Percentiles rank a stretch among this genome's conserved stretches.
These are phyloP conservation scores for Yarrowia sp. DNA, from an alignment of 805 yeast genomes.

Conservation along the genomic window DNA sequence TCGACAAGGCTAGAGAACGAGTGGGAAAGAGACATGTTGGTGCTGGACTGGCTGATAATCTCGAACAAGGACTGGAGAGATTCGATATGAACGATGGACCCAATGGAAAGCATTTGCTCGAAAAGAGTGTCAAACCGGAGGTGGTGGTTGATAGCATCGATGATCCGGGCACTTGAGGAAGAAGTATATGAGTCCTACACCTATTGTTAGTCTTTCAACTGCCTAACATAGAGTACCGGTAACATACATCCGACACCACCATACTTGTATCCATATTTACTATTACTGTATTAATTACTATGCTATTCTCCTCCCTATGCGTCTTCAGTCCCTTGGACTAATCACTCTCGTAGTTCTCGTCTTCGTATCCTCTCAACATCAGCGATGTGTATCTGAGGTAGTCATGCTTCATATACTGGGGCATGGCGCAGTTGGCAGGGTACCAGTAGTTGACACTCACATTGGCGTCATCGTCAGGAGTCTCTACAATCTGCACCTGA, in stretches of 20 bases:
- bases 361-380: constrained; percentile 44
- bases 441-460: constrained; percentile 51
- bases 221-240: too few relatives aligned
- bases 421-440: constrained; percentile 44
- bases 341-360: constrained; percentile 42
- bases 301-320: neutral
- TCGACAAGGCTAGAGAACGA: constrained; percentile 58
- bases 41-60: constrained; percentile 50
- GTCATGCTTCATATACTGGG: constrained; percentile 49
- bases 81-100: constrained; percentile 61
- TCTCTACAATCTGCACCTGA: constrained; percentile 48
- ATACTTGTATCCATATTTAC: too few relatives aligned
- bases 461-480: constrained; percentile 33
- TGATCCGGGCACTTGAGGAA: neutral
- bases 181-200: too few relatives aligned
- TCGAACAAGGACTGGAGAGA: constrained; percentile 51
- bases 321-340: neutral
- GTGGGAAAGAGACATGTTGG: constrained; percentile 68
- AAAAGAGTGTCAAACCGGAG: constrained; percentile 47
- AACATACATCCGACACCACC: too few relatives aligned
- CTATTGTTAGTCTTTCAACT: too few relatives aligned
- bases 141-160: constrained; percentile 23
- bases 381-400: constrained; percentile 44
- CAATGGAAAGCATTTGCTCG: constrained; percentile 61
- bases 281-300: neutral